These are phyloP conservation scores for Malus asiatica DNA, from an alignment of 306 rosid species.

Conservation along the genomic window DNA sequence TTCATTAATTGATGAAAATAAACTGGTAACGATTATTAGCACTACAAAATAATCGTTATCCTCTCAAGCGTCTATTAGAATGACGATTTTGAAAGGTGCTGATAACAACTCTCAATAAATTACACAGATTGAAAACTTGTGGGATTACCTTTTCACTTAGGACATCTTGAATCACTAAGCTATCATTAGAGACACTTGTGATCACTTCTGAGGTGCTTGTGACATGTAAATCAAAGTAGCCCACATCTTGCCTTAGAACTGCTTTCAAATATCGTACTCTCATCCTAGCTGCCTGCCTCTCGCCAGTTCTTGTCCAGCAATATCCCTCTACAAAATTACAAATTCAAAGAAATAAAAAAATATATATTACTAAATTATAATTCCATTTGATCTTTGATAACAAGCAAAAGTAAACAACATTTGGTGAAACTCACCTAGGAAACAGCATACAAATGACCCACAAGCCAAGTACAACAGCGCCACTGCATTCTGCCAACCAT, in stretches of 20 bases:
- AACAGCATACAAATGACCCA: slow-evolving; percentile 59
- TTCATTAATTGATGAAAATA: neutral
- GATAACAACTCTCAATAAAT: too few species aligned
- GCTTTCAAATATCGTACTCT: slow-evolving; percentile 78
- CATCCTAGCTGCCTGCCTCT: slow-evolving; percentile 86
- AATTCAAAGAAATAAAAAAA: neutral
- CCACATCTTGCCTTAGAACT: slow-evolving; percentile 82
- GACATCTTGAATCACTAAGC: slow-evolving; percentile 72
- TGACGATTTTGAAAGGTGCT: too few species aligned
- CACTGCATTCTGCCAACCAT: slow-evolving; percentile 65
- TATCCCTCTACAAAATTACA: slow-evolving; percentile 55
- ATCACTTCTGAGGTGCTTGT: slow-evolving; percentile 89
- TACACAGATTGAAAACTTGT: neutral
- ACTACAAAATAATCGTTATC: neutral
- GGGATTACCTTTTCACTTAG: slow-evolving; percentile 73
- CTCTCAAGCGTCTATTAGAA: too few species aligned
- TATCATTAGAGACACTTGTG: slow-evolving; percentile 77
- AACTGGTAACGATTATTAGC: neutral
- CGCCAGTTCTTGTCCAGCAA: slow-evolving; percentile 97
- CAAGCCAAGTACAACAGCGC: slow-evolving; percentile 58
- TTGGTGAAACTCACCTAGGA: slow-evolving; percentile 58
- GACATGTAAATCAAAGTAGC: slow-evolving; percentile 82
- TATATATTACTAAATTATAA: neutral
- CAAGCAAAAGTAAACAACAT: neutral
- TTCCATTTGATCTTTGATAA: neutral